Percentiles rank a stretch among this genome's conserved stretches.
Conservation (phyloP, 441 rosid genomes). For the Pelargonium exstipulatum region DNA sequence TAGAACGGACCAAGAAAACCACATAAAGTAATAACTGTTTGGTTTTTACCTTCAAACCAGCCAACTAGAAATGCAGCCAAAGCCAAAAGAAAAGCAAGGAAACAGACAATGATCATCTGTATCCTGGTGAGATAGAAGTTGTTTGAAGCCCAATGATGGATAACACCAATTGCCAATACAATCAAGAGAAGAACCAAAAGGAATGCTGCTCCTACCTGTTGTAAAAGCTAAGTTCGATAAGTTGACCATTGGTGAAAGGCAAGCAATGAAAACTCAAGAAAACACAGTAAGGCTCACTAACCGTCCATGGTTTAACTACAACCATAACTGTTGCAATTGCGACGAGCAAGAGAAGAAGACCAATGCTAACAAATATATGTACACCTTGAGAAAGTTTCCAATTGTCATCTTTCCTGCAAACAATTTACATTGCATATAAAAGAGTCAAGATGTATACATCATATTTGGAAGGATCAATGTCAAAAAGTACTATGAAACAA, state of each 20-base stretch:
- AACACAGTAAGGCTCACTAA: conserved; percentile 38
- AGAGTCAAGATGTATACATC: conserved; percentile 16
- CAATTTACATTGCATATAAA: conserved; percentile 19
- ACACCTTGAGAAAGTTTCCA: conserved; percentile 97
- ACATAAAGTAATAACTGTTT: conserved; percentile 13
- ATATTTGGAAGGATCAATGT: conserved; percentile 11
- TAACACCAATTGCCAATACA: conserved; percentile 93
- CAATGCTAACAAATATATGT: conserved; percentile 70
- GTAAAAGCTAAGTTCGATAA: conserved; percentile 31
- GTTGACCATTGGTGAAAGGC: conserved; percentile 15
- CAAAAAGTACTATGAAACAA: conserved; percentile 14
- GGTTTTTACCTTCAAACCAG: conserved; percentile 69
- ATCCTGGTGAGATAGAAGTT: conserved; percentile 95
- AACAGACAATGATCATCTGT: conserved; percentile 87
- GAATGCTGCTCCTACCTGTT: conserved; percentile 92
- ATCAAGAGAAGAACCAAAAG: conserved; percentile 86
- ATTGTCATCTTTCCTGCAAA: conserved; percentile 94
- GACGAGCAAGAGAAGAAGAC: conserved; percentile 93
- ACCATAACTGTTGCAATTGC: conserved; percentile 90
- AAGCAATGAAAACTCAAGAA: conserved; percentile 16
- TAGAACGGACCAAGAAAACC: conserved; percentile 15
- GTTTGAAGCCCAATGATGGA: conserved; percentile 99
- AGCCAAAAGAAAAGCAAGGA: conserved; percentile 94
- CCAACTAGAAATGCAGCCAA: conserved; percentile 99
- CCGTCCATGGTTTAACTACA: conserved; percentile 88